phyloP scores from a whole-genome alignment of 495 filamentous ascomycete genomes.

The Penicillium steckii region DNA sequence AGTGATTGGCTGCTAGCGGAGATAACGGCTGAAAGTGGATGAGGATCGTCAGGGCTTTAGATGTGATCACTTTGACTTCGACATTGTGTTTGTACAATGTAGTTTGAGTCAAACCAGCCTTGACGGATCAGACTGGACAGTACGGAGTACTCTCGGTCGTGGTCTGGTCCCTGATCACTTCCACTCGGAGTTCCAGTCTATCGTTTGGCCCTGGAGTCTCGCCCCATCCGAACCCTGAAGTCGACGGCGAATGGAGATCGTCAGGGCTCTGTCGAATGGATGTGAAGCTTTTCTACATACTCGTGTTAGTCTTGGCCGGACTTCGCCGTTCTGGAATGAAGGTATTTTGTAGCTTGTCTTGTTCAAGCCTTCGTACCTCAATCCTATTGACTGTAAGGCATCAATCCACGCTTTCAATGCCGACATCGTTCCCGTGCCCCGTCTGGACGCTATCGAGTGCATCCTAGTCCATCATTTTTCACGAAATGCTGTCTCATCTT shows the following conservation, averaged over 20 bases:
- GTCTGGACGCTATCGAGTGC: slow-evolving; percentile 15
- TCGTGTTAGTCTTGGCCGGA: slow-evolving; percentile 19
- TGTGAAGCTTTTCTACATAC: slow-evolving; percentile 7
- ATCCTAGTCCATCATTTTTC: slow-evolving; percentile 1
- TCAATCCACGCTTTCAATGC: not conserved
- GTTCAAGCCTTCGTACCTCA: slow-evolving; percentile 18
- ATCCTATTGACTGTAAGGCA: not conserved
- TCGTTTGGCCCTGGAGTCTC: not conserved
- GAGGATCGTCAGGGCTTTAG: slow-evolving; percentile 24
- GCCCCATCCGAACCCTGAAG: not conserved
- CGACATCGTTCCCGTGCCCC: too few species aligned
- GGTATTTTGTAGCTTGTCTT: slow-evolving; percentile 23
- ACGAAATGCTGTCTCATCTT: slow-evolving; percentile 8
- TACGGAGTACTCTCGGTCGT: not conserved
- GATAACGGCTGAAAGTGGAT: slow-evolving; percentile 15
- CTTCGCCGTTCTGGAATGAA: slow-evolving; percentile 17
- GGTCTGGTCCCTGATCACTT: not conserved
- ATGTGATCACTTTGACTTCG: not conserved
- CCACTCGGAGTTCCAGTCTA: not conserved
- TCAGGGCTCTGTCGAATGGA: slow-evolving; percentile 17
- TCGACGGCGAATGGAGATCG: slow-evolving; percentile 18
- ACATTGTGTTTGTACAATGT: too few species aligned
- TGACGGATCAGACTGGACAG: not conserved
- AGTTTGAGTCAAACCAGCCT: not conserved
- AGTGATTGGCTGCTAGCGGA: slow-evolving; percentile 19